Conservation (phyloP, 768 basidiomycete genomes). For the Plicaturopsis crispa region DNA sequence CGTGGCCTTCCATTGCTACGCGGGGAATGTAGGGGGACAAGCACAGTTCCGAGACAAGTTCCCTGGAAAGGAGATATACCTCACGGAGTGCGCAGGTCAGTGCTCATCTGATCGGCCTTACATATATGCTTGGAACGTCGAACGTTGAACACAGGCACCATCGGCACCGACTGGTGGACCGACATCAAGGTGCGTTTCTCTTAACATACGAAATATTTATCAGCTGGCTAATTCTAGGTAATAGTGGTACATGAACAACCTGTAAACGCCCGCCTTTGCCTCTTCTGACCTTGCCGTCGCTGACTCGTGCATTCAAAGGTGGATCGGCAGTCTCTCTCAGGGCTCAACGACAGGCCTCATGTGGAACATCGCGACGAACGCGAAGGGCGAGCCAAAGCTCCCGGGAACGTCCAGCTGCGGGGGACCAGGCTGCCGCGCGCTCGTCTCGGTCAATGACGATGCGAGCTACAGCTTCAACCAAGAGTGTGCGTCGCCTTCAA, state of each 20-base stretch:
- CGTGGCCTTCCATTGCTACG: conserved; percentile 69
- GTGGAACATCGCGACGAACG: conserved; percentile 71
- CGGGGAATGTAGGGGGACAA: conserved; percentile 46
- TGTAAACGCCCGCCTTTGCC: no score
- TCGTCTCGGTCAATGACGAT: conserved; percentile 59
- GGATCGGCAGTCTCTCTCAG: conserved; percentile 33
- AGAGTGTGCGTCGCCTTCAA: conserved; percentile 46
- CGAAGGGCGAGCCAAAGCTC: conserved; percentile 53
- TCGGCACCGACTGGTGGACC: conserved; percentile 71
- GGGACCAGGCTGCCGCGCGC: conserved; percentile 53
- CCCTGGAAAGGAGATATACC: conserved; percentile 47
- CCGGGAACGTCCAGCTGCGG: conserved; percentile 60
- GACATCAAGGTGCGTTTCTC: conserved; percentile 54
- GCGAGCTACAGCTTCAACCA: conserved; percentile 63
- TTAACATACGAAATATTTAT: background rate
- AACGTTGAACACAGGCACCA: conserved; percentile 36
- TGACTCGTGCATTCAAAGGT: conserved; percentile 19
- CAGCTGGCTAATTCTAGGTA: no score
- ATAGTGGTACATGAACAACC: conserved; percentile 65
- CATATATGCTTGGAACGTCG: no score
- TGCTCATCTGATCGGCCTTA: no score
- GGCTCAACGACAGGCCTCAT: conserved; percentile 45
- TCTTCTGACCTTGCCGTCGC: conserved; percentile 4
- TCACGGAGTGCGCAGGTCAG: no score
- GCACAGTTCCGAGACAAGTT: conserved; percentile 46